Evolutionary conservation across 2,329 filamentous ascomycete species (phyloP), one percentile per base, ranked within the genome.

Genomic region (Penicillium hordei): DNA sequence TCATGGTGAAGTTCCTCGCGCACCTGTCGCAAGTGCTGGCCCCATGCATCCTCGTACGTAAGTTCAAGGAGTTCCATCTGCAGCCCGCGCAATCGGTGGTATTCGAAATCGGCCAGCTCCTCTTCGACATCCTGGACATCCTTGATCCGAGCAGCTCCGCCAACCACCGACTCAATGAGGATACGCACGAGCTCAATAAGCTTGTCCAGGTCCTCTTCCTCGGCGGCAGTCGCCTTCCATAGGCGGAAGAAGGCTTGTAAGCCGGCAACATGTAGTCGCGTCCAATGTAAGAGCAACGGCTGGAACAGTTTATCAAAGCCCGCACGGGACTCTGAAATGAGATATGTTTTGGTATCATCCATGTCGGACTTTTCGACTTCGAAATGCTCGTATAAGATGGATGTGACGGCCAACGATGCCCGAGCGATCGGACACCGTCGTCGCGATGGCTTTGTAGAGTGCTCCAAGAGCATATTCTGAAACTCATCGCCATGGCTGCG

Each of bases 11-110:
- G 82, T 73, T 96, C 91, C 54, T 97, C 91, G 34, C 92, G 89
- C n/a, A 96, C 90, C 75, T 94, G 91, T 62, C 85, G 85, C 29
- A 99, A 81, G 75, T 97, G 92, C 61, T 90, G 86, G 13, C 93
- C 93, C 94, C 94, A 99, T 48, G 90, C 90, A 71, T 95, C 91
- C 72, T 97, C 93, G 70, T 97, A 97, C 0, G 91, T 90, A 63
- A 94, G 80, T 71, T 96, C 91, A 5, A 97, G 80, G 12, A 97
- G 82, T 65, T 95, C 90, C 92, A 97, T 97, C 75, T 99, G 94
- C 54, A 96, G 80, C 69, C 92, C 87, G 51, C 94, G 86, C 54
- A 97, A 80, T 39, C 87, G 85, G 44, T 83, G 80, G 66, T 92
- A 89, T 64, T 96, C 92, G 70, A 91, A 93, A 65, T 93, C 89